Conservation (phyloP, 805 yeast genomes). For the Naumovozyma dairenensis region DNA sequence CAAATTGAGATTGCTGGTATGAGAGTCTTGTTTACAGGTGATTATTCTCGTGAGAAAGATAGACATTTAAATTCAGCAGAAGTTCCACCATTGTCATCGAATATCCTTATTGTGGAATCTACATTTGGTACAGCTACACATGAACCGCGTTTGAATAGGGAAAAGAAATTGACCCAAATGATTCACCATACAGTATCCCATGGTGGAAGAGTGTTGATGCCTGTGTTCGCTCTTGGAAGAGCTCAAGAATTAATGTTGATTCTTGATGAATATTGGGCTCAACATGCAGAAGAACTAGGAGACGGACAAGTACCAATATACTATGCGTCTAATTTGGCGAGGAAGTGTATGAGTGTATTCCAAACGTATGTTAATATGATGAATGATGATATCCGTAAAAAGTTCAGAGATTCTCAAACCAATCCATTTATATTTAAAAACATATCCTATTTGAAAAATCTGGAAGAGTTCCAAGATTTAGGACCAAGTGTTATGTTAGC, state of each 20-base stretch:
- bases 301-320: constrained; percentile 58
- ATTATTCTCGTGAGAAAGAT: constrained; percentile 90
- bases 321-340: constrained; percentile 87
- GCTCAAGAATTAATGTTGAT: constrained; percentile 90
- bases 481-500: constrained; percentile 96
- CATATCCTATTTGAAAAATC: constrained; percentile 65
- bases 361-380: constrained; percentile 95
- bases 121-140: constrained; percentile 98
- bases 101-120: constrained; percentile 84
- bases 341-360: constrained; percentile 94
- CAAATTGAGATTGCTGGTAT: constrained; percentile 90
- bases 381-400: constrained; percentile 80
- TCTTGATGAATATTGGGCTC: constrained; percentile 89
- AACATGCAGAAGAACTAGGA: constrained; percentile 66
- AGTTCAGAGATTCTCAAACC: constrained; percentile 63
- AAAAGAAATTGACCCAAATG: constrained; percentile 64
- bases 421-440: constrained; percentile 89
- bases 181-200: constrained; percentile 75
- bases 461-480: constrained; percentile 81
- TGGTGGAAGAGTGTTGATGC: constrained; percentile 87
- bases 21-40: constrained; percentile 87
- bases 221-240: constrained; percentile 93
- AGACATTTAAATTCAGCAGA: constrained; percentile 94
- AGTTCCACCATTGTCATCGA: constrained; percentile 80
- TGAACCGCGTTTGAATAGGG: constrained; percentile 82